Evolutionary conservation across 768 basidiomycete species (phyloP), one percentile per base, ranked within the genome.

Genomic region (Mycena epipterygia): DNA sequence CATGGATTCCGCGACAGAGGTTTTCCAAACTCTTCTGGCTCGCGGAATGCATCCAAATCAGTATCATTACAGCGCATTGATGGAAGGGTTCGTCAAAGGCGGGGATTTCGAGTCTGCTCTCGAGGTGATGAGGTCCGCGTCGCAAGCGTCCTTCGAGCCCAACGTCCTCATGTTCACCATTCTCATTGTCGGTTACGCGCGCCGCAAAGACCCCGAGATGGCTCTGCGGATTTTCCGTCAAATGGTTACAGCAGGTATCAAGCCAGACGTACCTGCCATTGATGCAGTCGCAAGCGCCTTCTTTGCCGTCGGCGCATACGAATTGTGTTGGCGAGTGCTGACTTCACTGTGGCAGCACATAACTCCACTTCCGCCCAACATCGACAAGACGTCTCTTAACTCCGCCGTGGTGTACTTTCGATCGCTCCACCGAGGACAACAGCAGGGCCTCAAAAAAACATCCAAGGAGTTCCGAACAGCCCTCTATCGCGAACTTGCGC

Each of bases 161-260:
- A 89, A 90, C 72, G 85, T 88, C 23, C 86, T 91, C 51, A 89
- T 93, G 86, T 93, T 90, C 83, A 95, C 94, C 29, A 90, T 91
- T 70, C 85, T 96, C 69, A 90, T 96, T 73, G 83, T 85, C 39
- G 94, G 92, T 3, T 87, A 91, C 78, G 92, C 88, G 25, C 88
- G 89, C n/a, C 84, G 85, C 59, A 87, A 88, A 17, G 80, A 89
- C 35, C 88, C 92, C 7, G 80, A 81, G 4, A 76, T 80, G 30
- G 93, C 93, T 0, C 79, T 87, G 72, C 79, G 78, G 35, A 80
- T 84, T 29, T 95, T 94, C 75, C 85, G 85, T 37, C 79, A 84
- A 42, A 94, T 96, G 93, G 72, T 93, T 16, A 79, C 82, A 3
- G 79, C 81, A 17, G 91, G 90, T 21, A 80, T 95, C 56, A 76